phyloP scores from a whole-genome alignment of 352 stramenopile species.

The Blastocystis sp. region DNA sequence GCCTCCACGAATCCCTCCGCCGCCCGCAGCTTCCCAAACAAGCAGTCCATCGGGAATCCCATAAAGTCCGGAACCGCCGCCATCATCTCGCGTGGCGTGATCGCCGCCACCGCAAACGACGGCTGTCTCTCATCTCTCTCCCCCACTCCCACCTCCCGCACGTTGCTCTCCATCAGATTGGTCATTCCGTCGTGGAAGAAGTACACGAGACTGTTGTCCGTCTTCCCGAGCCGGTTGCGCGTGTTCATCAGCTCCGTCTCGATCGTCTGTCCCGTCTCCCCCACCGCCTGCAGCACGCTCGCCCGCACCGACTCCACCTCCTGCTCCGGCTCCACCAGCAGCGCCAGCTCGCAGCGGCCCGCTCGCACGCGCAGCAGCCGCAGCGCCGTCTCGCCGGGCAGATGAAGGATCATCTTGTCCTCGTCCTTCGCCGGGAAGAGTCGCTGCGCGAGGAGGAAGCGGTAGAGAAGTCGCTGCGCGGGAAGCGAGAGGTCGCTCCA shows the following conservation, averaged over 20 bases:
- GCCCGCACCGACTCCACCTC: background rate
- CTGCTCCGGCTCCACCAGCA: background rate
- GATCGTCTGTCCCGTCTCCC: background rate
- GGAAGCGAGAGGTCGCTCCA: background rate
- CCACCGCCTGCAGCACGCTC: background rate
- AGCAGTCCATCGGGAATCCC: background rate
- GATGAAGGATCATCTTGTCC: background rate
- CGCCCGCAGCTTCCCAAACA: slow-evolving; percentile 43
- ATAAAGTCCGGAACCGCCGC: background rate
- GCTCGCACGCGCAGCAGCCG: too few relatives aligned
- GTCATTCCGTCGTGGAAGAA: too few relatives aligned
- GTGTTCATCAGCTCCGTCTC: background rate
- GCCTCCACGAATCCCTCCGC: slow-evolving; percentile 51
- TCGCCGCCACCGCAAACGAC: background rate
- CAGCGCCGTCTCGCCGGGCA: background rate
- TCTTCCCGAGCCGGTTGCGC: too few relatives aligned
- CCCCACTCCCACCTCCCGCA: too few relatives aligned
- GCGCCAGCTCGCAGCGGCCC: too few relatives aligned
- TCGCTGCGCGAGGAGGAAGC: too few relatives aligned
- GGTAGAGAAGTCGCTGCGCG: background rate
- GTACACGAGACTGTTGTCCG: too few relatives aligned
- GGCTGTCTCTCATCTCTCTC: too few relatives aligned
- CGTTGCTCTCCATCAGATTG: too few relatives aligned
- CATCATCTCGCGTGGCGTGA: slow-evolving; percentile 15
- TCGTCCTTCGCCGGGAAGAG: too few relatives aligned